These are phyloP conservation scores for Coprinopsis strossmayeri DNA, from an alignment of 768 basidiomycete genomes.

Conservation along the genomic window DNA sequence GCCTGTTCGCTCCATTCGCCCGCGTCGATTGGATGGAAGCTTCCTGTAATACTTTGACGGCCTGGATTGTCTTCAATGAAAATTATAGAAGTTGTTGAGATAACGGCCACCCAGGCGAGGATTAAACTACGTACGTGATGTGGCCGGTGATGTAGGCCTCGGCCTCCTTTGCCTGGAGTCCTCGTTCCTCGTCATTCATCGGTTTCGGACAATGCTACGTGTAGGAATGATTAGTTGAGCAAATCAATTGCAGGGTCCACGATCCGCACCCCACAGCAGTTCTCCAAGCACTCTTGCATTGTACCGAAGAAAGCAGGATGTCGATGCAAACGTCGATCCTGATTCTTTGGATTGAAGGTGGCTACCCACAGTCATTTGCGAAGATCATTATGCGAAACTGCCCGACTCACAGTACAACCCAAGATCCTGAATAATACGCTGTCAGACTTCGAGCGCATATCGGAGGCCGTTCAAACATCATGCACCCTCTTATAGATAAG, in stretches of 20 bases:
- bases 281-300: constrained; percentile 47
- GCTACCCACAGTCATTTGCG: constrained; percentile 13
- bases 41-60: constrained; percentile 54
- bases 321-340: constrained; percentile 50
- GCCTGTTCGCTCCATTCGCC: constrained; percentile 61
- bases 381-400: background rate
- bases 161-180: constrained; percentile 47
- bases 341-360: constrained; percentile 58
- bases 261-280: constrained; percentile 49
- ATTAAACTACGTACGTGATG: constrained; percentile 31
- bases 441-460: too few relatives aligned
- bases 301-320: constrained; percentile 61
- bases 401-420: constrained; percentile 46
- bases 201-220: constrained; percentile 47
- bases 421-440: constrained; percentile 31
- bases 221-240: background rate
- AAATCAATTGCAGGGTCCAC: too few relatives aligned
- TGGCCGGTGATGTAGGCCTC: constrained; percentile 47
- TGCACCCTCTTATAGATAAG: constrained; percentile 50
- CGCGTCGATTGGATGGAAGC: constrained; percentile 61
- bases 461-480: too few relatives aligned
- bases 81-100: constrained; percentile 12
- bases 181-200: constrained; percentile 47
- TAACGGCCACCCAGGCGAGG: background rate
- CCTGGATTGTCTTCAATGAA: constrained; percentile 58